phyloP scores from a whole-genome alignment of 2,329 filamentous ascomycete genomes.

The Akanthomyces muscarius region DNA sequence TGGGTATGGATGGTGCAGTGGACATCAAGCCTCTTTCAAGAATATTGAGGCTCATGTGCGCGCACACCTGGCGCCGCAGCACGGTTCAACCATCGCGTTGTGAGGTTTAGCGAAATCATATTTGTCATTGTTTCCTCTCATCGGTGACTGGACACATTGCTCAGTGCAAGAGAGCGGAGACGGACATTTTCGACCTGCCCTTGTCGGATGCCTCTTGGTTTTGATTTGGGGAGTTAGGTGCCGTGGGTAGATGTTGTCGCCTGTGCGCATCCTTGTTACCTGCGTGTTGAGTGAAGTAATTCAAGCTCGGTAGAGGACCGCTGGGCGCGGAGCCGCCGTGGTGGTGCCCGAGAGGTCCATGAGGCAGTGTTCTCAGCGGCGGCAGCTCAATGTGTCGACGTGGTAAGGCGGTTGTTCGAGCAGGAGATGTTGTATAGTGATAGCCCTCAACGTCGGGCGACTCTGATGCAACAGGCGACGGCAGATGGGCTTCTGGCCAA shows the following conservation, averaged over 20 bases:
- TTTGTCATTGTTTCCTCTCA: background rate
- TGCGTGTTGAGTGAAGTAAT: conserved; percentile 17
- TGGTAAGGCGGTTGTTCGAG: conserved; percentile 33
- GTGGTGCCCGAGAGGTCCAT: background rate
- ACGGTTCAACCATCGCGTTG: background rate
- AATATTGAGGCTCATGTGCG: background rate
- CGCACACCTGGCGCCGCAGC: conserved; percentile 11
- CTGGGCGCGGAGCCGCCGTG: background rate
- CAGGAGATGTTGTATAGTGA: conserved; percentile 58
- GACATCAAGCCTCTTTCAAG: background rate
- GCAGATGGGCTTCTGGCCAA: conserved; percentile 32
- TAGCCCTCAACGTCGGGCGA: conserved; percentile 66
- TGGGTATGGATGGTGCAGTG: background rate
- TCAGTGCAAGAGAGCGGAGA: conserved; percentile 23
- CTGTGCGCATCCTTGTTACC: conserved; percentile 17
- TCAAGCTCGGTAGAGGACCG: conserved; percentile 29
- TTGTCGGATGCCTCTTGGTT: conserved; percentile 12
- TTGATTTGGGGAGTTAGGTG: background rate
- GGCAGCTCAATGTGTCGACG: conserved; percentile 42
- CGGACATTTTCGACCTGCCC: conserved; percentile 24
- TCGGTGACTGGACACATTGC: background rate
- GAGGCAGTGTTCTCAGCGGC: conserved; percentile 24
- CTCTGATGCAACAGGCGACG: conserved; percentile 38
- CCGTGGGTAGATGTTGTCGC: conserved; percentile 23
- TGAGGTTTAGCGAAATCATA: background rate